phyloP scores from a whole-genome alignment of 331 rosid species.

The Acacia concinna region DNA sequence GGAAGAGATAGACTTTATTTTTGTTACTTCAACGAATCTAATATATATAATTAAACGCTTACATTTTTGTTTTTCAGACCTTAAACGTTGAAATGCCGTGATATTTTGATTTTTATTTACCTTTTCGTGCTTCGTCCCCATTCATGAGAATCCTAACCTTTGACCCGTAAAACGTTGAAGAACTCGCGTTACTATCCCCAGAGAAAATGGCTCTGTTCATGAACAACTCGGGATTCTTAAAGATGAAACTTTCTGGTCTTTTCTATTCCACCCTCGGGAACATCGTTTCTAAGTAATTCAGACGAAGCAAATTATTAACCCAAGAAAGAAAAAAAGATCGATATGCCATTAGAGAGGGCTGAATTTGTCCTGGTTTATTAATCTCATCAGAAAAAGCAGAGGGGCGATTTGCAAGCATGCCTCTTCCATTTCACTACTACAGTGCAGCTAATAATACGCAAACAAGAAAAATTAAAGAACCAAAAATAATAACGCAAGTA shows the following conservation, averaged over 20 bases:
- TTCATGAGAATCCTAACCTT: slow-evolving; percentile 38
- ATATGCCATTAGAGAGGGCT: not conserved
- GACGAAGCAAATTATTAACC: not conserved
- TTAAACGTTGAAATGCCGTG: slow-evolving; percentile 33
- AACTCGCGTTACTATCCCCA: slow-evolving; percentile 26
- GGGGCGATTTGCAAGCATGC: not conserved
- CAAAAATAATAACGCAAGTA: not conserved
- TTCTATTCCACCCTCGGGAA: not conserved
- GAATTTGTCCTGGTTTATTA: not conserved
- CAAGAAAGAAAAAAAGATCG: not conserved
- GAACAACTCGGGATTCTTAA: slow-evolving; percentile 33
- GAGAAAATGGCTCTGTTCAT: not conserved
- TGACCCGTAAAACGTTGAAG: slow-evolving; percentile 3
- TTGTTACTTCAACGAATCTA: not conserved
- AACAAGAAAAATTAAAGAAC: not conserved
- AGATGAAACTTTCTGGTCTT: not conserved
- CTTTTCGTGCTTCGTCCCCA: slow-evolving; percentile 26
- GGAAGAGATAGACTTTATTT: not conserved
- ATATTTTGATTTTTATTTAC: not conserved
- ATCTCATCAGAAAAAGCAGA: not conserved
- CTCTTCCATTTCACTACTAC: not conserved
- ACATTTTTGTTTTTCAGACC: slow-evolving; percentile 40
- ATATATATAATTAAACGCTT: not conserved
- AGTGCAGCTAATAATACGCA: not conserved
- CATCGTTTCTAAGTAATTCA: not conserved